Conservation (phyloP, 257 asterid genomes). For the Scutellaria baicalensis region DNA sequence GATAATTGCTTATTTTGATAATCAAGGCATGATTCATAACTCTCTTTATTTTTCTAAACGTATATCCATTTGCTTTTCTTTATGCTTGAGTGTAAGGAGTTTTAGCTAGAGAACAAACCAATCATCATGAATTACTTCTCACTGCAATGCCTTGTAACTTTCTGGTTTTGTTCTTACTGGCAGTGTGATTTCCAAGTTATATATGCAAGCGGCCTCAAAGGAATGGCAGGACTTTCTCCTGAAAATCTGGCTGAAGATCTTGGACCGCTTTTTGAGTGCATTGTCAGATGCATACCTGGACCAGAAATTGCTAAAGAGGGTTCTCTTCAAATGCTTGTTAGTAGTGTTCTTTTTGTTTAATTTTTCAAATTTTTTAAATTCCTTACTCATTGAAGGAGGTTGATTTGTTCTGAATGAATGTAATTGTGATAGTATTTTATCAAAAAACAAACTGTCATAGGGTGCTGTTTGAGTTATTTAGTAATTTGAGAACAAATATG, state of each 20-base stretch:
- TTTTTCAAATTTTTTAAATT: neutral
- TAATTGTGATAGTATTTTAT: neutral
- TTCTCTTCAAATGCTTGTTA: slow-evolving; percentile 95
- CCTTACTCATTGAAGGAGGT: neutral
- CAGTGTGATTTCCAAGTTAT: slow-evolving; percentile 99
- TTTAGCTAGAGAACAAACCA: neutral
- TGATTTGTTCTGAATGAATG: neutral
- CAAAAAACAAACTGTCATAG: neutral
- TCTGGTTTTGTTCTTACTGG: slow-evolving; percentile 14
- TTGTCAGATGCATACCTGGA: slow-evolving; percentile 94
- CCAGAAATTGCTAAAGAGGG: slow-evolving; percentile 85
- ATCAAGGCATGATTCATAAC: neutral
- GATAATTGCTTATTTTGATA: neutral
- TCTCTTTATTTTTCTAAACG: neutral
- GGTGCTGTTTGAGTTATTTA: neutral
- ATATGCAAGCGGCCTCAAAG: slow-evolving; percentile 95
- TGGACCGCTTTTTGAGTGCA: slow-evolving; percentile 92
- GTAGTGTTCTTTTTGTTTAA: slow-evolving; percentile 22
- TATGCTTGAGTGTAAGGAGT: neutral
- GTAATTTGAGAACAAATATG: neutral
- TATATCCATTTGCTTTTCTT: neutral
- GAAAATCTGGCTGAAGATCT: slow-evolving; percentile 84
- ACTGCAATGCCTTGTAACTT: neutral
- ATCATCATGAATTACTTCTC: neutral
- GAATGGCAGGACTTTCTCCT: slow-evolving; percentile 90